Conservation (phyloP, 352 stramenopile species). For the Globisporangium spiculum region DNA sequence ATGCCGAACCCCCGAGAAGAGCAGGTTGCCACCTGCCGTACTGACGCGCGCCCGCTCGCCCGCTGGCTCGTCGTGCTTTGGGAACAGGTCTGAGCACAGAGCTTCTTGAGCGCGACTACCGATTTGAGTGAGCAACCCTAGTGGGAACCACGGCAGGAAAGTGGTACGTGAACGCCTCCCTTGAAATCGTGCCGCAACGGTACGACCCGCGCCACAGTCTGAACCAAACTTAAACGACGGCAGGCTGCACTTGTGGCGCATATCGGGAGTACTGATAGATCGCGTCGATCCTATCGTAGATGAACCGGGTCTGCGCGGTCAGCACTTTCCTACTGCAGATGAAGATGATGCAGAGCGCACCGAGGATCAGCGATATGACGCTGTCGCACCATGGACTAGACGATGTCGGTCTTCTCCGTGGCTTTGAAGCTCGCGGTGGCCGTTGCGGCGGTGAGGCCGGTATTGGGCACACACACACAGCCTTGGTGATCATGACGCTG, state of each 20-base stretch:
- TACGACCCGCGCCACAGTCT: slow-evolving; percentile 42
- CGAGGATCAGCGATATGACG: slow-evolving; percentile 63
- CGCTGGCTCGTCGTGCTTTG: slow-evolving; percentile 59
- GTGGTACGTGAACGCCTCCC: slow-evolving; percentile 77
- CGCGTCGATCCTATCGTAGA: slow-evolving; percentile 61
- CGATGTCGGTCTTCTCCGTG: slow-evolving; percentile 25
- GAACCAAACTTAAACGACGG: slow-evolving; percentile 49
- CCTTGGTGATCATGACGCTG: slow-evolving; percentile 80
- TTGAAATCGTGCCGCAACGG: slow-evolving; percentile 56
- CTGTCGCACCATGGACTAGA: slow-evolving; percentile 64
- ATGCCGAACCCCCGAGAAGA: slow-evolving; percentile 86
- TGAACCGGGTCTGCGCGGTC: slow-evolving; percentile 58
- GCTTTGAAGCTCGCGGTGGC: slow-evolving; percentile 24
- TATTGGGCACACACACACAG: slow-evolving; percentile 48
- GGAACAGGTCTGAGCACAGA: slow-evolving; percentile 86
- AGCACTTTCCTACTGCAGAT: slow-evolving; percentile 55
- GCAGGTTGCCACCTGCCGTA: slow-evolving; percentile 38
- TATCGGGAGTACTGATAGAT: slow-evolving; percentile 52
- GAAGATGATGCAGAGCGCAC: slow-evolving; percentile 69
- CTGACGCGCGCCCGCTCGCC: slow-evolving; percentile 47
- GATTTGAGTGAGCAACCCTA: slow-evolving; percentile 88
- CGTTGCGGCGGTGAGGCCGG: slow-evolving; percentile 30
- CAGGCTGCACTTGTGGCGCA: slow-evolving; percentile 48
- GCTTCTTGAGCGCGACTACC: slow-evolving; percentile 87
- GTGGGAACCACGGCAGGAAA: slow-evolving; percentile 88